phyloP scores from a whole-genome alignment of 2,329 filamentous ascomycete species.

The Exophiala phaeomuriformis region DNA sequence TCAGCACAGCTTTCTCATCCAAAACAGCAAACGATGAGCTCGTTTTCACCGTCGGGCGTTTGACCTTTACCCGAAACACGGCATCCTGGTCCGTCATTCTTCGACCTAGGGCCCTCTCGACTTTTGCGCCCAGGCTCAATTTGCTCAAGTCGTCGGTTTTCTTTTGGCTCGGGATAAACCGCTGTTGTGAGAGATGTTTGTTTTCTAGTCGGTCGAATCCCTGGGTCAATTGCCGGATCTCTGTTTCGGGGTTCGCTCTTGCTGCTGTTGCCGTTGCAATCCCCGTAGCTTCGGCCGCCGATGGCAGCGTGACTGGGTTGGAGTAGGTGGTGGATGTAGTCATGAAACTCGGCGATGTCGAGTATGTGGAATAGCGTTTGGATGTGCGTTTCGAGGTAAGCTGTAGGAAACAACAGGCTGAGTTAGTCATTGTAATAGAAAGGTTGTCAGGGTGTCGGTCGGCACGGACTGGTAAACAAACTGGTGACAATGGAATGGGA shows the following conservation, averaged over 20 bases:
- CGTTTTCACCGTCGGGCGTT: conserved; percentile 12
- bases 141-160: conserved; percentile 78
- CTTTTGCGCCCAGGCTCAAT: conserved; percentile 79
- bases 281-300: neutral
- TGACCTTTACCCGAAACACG: conserved; percentile 21
- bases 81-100: conserved; percentile 87
- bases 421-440: neutral
- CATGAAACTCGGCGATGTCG: conserved; percentile 41
- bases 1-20: conserved; percentile 15
- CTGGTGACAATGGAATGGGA: neutral
- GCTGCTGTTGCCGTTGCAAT: conserved; percentile 8
- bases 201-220: conserved; percentile 84
- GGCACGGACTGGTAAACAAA: neutral
- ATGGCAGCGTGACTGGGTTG: conserved; percentile 11
- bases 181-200: conserved; percentile 73
- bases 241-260: conserved; percentile 39
- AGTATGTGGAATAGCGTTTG: conserved; percentile 49
- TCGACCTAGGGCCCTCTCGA: conserved; percentile 77
- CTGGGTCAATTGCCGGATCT: conserved; percentile 69
- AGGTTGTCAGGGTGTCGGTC: neutral
- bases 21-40: conserved; percentile 12
- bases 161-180: conserved; percentile 68
- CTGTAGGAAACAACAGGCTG: conserved; percentile 11
- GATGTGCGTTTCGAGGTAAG: conserved; percentile 43
- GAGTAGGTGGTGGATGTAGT: conserved; percentile 39